Conservation (phyloP, 2,329 filamentous ascomycete species). For the Diaporthe sp. region DNA sequence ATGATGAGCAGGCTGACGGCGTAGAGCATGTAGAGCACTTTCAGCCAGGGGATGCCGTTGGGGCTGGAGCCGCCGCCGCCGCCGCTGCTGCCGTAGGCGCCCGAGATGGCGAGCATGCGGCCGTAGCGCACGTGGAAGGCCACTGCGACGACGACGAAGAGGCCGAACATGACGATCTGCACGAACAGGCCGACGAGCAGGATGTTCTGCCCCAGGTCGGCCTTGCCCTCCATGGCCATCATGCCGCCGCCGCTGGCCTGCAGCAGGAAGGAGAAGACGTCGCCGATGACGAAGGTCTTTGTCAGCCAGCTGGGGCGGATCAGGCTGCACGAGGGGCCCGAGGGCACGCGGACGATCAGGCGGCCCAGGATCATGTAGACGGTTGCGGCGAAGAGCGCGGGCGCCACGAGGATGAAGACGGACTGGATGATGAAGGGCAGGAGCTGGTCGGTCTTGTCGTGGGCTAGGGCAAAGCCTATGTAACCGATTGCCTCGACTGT, state of each 20-base stretch:
- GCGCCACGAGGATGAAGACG: conserved; percentile 61
- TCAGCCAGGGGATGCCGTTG: conserved; percentile 48
- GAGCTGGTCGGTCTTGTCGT: conserved; percentile 50
- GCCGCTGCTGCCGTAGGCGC: conserved; percentile 33
- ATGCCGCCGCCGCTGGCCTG: conserved; percentile 62
- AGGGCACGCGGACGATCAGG: conserved; percentile 56
- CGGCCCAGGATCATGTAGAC: conserved; percentile 66
- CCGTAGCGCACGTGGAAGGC: conserved; percentile 62
- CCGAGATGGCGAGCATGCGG: conserved; percentile 36
- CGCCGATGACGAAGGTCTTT: conserved; percentile 68
- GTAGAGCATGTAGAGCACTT: conserved; percentile 45
- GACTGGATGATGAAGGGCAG: conserved; percentile 58
- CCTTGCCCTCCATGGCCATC: conserved; percentile 44
- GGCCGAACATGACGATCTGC: conserved; percentile 69
- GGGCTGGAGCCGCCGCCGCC: neutral
- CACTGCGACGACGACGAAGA: conserved; percentile 65
- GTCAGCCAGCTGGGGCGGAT: conserved; percentile 60
- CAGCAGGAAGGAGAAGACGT: conserved; percentile 66
- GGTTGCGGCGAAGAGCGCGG: conserved; percentile 63
- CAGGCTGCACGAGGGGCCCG: conserved; percentile 50
- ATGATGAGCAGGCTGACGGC: conserved; percentile 50
- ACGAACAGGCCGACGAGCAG: conserved; percentile 70
- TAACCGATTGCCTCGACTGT: conserved; percentile 61
- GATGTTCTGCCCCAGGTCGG: conserved; percentile 62
- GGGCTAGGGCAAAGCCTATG: conserved; percentile 49